phyloP scores from a whole-genome alignment of 2,329 filamentous ascomycete genomes.

The Exophiala aquamarina region DNA sequence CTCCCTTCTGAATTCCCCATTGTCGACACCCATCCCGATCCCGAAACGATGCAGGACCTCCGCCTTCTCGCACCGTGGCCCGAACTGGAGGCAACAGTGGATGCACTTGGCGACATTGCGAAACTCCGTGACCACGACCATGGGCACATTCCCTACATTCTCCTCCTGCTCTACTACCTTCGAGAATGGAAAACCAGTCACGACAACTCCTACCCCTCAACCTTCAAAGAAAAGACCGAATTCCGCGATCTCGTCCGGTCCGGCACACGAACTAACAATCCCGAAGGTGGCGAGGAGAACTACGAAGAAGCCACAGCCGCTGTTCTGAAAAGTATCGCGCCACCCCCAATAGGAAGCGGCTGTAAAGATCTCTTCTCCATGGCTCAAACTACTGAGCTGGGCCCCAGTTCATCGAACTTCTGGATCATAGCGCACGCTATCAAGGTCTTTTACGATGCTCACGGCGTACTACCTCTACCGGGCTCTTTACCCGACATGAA shows the following conservation, averaged over 20 bases:
- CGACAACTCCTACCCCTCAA: slow-evolving; percentile 65
- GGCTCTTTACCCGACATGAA: slow-evolving; percentile 97
- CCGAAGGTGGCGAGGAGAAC: slow-evolving; percentile 92
- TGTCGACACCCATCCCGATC: slow-evolving; percentile 92
- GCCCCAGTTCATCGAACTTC: slow-evolving; percentile 62
- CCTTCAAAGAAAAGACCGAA: slow-evolving; percentile 80
- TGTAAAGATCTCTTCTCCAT: slow-evolving; percentile 79
- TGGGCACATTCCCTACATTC: slow-evolving; percentile 85
- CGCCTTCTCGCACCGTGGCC: slow-evolving; percentile 83
- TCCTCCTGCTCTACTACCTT: slow-evolving; percentile 79
- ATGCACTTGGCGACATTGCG: slow-evolving; percentile 66
- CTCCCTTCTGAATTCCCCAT: slow-evolving; percentile 82
- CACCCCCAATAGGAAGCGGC: slow-evolving; percentile 65
- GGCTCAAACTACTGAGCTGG: slow-evolving; percentile 52
- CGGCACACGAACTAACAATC: slow-evolving; percentile 67
- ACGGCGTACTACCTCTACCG: slow-evolving; percentile 75
- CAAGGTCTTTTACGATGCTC: slow-evolving; percentile 70
- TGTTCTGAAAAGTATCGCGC: slow-evolving; percentile 81
- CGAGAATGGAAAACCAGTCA: slow-evolving; percentile 75
- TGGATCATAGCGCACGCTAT: slow-evolving; percentile 87
- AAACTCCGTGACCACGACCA: slow-evolving; percentile 75
- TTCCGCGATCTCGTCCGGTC: slow-evolving; percentile 72
- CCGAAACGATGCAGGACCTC: slow-evolving; percentile 79
- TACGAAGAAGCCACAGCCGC: slow-evolving; percentile 88
- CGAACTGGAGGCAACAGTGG: slow-evolving; percentile 68